Evolutionary conservation across 139 green algal species (phyloP).

Genomic region (Edaphochlamys debaryana): DNA sequence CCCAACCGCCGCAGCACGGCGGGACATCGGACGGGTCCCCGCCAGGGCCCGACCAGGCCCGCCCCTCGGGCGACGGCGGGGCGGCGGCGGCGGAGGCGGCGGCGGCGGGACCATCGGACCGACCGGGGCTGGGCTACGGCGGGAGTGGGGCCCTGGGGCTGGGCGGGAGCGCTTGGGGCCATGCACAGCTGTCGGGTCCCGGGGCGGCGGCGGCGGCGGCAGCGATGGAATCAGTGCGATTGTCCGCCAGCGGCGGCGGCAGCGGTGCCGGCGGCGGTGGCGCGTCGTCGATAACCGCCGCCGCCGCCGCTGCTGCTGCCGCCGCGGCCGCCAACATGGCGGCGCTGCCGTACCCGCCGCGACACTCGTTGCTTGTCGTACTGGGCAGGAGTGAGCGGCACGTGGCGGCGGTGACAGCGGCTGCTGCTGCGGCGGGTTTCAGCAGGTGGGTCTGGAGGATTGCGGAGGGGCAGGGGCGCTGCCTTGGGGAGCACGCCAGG

Average conservation of each 20-base stretch:
- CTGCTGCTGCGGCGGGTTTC: constrained; percentile 15
- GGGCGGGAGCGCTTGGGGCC: no score
- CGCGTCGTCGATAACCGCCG: neutral
- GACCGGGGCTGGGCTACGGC: neutral
- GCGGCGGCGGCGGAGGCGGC: neutral
- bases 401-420: constrained; percentile 29
- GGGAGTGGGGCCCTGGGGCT: no score
- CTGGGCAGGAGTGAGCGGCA: constrained; percentile 4
- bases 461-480: neutral
- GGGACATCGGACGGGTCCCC: no score
- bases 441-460: constrained; percentile 4
- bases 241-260: no score
- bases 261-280: neutral
- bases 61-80: neutral
- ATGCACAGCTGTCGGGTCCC: no score
- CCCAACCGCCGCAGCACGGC: no score
- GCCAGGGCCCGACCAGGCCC: no score
- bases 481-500: no score
- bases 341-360: constrained; percentile 16
- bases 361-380: constrained; percentile 34
- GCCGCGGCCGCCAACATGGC: constrained; percentile 7
- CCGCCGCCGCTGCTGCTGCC: neutral
- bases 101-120: no score
- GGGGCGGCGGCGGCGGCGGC: no score
- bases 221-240: no score